Conservation (phyloP, 148 eudicot species). For the Limonium bicolor region DNA sequence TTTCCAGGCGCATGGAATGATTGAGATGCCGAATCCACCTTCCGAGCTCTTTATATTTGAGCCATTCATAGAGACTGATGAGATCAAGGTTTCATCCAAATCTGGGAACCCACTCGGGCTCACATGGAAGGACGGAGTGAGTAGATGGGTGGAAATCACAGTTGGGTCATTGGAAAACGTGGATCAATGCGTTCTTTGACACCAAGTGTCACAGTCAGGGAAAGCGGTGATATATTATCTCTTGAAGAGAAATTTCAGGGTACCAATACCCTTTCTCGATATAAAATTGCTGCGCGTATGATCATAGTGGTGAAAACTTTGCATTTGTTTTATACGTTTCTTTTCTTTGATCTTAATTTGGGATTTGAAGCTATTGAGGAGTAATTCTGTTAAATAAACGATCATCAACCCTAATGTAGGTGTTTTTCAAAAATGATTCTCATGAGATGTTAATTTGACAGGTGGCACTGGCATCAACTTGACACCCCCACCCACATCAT, state of each 20-base stretch:
- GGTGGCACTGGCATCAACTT: slow-evolving; percentile 96
- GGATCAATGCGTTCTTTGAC: slow-evolving; percentile 78
- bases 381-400: too few species aligned
- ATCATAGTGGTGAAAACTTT: too few species aligned
- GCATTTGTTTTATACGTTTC: background rate
- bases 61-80: slow-evolving; percentile 85
- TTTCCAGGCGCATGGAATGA: slow-evolving; percentile 64
- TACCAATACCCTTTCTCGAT: slow-evolving; percentile 12
- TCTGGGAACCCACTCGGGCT: slow-evolving; percentile 21
- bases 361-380: too few species aligned
- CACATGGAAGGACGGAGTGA: slow-evolving; percentile 62
- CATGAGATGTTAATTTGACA: slow-evolving; percentile 11
- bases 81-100: slow-evolving; percentile 53
- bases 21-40: slow-evolving; percentile 93
- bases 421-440: too few species aligned
- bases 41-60: slow-evolving; percentile 70
- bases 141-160: slow-evolving; percentile 87
- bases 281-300: too few species aligned
- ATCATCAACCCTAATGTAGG: too few species aligned
- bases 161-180: slow-evolving; percentile 70
- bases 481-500: slow-evolving; percentile 78
- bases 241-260: slow-evolving; percentile 96
- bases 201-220: slow-evolving; percentile 85
- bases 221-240: slow-evolving; percentile 72
- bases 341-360: too few species aligned